A percentile compares a stretch with the other conserved stretches of the same genome.
Evolutionary conservation across 257 asterid genomes (phyloP).

Genomic region (Coffea eugenioides): DNA sequence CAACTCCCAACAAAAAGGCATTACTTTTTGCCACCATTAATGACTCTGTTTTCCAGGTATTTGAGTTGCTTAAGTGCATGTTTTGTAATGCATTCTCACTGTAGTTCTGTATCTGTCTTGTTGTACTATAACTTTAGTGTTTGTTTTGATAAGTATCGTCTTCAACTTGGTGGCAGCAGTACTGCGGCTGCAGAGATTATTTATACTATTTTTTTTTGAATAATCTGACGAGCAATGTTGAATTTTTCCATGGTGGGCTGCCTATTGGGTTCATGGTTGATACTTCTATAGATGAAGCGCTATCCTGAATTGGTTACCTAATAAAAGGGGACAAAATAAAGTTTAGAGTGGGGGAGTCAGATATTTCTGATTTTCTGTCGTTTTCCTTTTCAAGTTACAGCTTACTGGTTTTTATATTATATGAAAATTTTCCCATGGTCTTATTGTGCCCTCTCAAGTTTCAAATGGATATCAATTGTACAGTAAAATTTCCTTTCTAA

Average conservation of each 20-base stretch:
- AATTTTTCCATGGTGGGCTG: not conserved
- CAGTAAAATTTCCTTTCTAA: slow-evolving; percentile 7
- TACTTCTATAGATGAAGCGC: not conserved
- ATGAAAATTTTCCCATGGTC: not conserved
- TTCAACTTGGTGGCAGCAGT: not conserved
- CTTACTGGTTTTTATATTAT: not conserved
- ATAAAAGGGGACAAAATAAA: not conserved
- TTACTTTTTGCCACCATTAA: slow-evolving; percentile 45
- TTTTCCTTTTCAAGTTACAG: not conserved
- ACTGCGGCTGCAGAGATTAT: not conserved
- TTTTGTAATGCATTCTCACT: not conserved
- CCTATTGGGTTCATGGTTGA: not conserved
- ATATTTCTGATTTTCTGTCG: not conserved
- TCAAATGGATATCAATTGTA: not conserved
- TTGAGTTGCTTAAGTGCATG: slow-evolving; percentile 2
- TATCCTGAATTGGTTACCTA: not conserved
- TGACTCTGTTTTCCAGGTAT: slow-evolving; percentile 82
- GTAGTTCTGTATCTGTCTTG: not conserved
- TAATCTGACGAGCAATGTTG: not conserved
- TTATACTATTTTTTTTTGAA: not conserved
- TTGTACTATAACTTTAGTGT: not conserved
- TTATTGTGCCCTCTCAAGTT: not conserved
- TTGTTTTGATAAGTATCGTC: not conserved
- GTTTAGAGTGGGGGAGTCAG: not conserved
- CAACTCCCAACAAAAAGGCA: slow-evolving; percentile 30